phyloP scores from a whole-genome alignment of 225 moss, liverwort and hornwort species.

The Anthoceros angustus region DNA sequence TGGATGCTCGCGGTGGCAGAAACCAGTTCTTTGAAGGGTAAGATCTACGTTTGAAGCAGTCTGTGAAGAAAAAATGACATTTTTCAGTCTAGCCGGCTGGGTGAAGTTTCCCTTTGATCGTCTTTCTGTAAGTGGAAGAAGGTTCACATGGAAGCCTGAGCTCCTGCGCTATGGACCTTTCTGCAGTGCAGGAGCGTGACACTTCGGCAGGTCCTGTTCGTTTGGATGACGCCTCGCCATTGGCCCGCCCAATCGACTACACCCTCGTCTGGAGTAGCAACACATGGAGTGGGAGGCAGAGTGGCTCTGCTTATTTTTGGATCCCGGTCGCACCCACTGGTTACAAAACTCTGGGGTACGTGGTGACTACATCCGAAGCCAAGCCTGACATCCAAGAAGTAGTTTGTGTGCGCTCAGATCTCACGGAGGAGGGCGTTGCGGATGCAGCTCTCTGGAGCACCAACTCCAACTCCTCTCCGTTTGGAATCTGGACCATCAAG shows the following conservation, averaged over 20 bases:
- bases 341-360: slow-evolving; percentile 45
- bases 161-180: slow-evolving; percentile 1
- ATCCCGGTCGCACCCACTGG: slow-evolving; percentile 43
- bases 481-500: slow-evolving; percentile 48
- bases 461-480: slow-evolving; percentile 16
- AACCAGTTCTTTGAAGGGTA: slow-evolving; percentile 10
- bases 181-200: slow-evolving; percentile 16
- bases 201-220: background rate
- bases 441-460: slow-evolving; percentile 36
- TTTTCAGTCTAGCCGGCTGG: slow-evolving; percentile 11
- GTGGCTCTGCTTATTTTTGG: slow-evolving; percentile 45
- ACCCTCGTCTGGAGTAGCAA: slow-evolving; percentile 52
- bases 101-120: too few species aligned
- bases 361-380: slow-evolving; percentile 29
- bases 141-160: slow-evolving; percentile 5
- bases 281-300: slow-evolving; percentile 35
- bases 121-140: too few species aligned
- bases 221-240: slow-evolving; percentile 5
- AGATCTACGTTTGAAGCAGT: slow-evolving; percentile 7
- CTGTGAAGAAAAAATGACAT: slow-evolving; percentile 13
- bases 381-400: slow-evolving; percentile 33
- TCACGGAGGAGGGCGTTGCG: slow-evolving; percentile 32
- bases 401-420: slow-evolving; percentile 47
- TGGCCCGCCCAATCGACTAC: slow-evolving; percentile 40
- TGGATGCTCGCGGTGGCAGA: slow-evolving; percentile 56